Conservation (phyloP, 805 yeast genomes). For the Saccharomycopsis schoenii region DNA sequence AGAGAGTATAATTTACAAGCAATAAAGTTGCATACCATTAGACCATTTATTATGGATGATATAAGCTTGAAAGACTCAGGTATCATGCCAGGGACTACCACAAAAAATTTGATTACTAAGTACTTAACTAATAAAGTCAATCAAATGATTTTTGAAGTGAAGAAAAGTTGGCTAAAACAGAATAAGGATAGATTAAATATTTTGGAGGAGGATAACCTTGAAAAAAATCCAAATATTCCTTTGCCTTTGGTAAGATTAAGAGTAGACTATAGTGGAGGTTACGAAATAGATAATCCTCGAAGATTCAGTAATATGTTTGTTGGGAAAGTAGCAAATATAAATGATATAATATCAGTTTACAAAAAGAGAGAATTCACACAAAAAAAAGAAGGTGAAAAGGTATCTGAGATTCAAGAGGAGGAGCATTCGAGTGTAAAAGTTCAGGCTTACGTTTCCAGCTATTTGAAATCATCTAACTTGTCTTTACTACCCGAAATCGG, state of each 20-base stretch:
- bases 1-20: constrained; percentile 47
- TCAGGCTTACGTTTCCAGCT: constrained; percentile 52
- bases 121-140: constrained; percentile 60
- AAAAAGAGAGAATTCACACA: constrained; percentile 33
- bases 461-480: constrained; percentile 52
- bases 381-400: constrained; percentile 13
- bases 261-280: constrained; percentile 86
- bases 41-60: constrained; percentile 75
- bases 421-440: constrained; percentile 36
- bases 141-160: constrained; percentile 50
- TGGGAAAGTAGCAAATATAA: constrained; percentile 84
- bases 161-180: constrained; percentile 34
- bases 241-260: constrained; percentile 73
- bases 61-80: constrained; percentile 45
- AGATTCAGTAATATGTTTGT: constrained; percentile 85
- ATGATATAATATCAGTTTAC: constrained; percentile 69
- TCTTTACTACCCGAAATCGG: constrained; percentile 68
- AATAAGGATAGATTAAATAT: neutral
- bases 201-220: neutral
- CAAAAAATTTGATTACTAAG: constrained; percentile 48
- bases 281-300: constrained; percentile 83
- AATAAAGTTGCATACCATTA: constrained; percentile 54
- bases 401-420: constrained; percentile 26
- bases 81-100: constrained; percentile 50
- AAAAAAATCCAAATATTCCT: constrained; percentile 30